These are phyloP conservation scores for Claviceps sp. DNA, from an alignment of 2,329 filamentous ascomycete species.

Conservation along the genomic window DNA sequence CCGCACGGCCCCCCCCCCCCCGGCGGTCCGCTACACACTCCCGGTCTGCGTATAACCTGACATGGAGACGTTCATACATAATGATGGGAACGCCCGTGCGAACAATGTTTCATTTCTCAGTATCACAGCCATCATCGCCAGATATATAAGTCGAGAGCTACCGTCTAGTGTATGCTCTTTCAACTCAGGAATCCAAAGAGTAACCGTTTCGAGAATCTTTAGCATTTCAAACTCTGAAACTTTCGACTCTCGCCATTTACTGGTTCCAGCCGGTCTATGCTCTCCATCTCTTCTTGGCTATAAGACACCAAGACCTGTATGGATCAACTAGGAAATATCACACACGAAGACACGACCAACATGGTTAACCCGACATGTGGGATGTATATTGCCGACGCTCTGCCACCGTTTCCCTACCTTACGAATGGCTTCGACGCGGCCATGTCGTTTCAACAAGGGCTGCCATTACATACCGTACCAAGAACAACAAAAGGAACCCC, in stretches of 20 bases:
- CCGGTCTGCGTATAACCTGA: background rate
- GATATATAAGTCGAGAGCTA: background rate
- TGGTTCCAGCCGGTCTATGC: no score
- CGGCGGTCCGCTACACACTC: background rate
- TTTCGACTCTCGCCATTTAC: no score
- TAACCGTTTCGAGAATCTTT: no score
- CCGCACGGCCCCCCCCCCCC: no score
- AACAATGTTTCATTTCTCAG: background rate
- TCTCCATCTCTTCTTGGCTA: background rate
- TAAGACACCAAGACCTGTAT: background rate
- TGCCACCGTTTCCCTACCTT: slow-evolving; percentile 14
- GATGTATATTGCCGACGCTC: slow-evolving; percentile 13
- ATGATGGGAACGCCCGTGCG: slow-evolving; percentile 13
- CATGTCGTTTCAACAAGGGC: slow-evolving; percentile 39
- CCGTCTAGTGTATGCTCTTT: no score
- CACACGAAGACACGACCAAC: background rate
- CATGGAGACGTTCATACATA: slow-evolving; percentile 11
- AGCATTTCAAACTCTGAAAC: no score
- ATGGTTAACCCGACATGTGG: slow-evolving; percentile 20
- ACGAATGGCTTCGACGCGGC: slow-evolving; percentile 36
- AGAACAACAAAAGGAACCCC: slow-evolving; percentile 34
- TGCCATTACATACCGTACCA: slow-evolving; percentile 31
- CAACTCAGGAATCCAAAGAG: no score
- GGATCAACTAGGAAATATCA: background rate
- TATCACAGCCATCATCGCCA: background rate